Conservation (phyloP, 192 early-diverging fungal species). For the Umbelopsis isabellina region DNA sequence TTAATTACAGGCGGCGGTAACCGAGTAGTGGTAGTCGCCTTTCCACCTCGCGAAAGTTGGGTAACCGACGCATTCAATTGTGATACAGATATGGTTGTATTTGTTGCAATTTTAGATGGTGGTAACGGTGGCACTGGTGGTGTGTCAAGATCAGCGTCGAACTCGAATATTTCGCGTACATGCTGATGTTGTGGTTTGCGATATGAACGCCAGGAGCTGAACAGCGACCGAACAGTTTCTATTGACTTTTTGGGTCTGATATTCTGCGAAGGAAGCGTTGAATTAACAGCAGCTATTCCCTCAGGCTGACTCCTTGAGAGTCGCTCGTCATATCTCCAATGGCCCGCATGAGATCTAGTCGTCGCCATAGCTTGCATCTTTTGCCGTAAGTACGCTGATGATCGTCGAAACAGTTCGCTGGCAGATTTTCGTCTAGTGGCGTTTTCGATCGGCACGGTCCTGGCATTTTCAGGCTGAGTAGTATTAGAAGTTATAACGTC, state of each 20-base stretch:
- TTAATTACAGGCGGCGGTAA: constrained; percentile 33
- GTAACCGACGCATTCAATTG: constrained; percentile 13
- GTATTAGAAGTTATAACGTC: constrained; percentile 14
- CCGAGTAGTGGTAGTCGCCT: constrained; percentile 18
- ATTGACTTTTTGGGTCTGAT: constrained; percentile 14
- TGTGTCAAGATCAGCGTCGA: not conserved
- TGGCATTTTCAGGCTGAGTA: not conserved
- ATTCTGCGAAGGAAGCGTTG: not conserved
- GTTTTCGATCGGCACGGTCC: constrained; percentile 10
- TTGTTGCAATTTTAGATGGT: constrained; percentile 31
- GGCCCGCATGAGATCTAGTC: constrained; percentile 2
- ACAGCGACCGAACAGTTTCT: constrained; percentile 9
- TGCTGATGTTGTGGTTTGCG: constrained; percentile 19
- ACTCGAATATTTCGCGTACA: constrained; percentile 13
- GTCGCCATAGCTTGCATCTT: constrained; percentile 19
- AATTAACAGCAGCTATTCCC: constrained; percentile 1
- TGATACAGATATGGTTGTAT: constrained; percentile 35
- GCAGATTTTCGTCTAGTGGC: constrained; percentile 19
- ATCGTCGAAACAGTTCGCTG: constrained; percentile 22
- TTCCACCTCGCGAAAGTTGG: constrained; percentile 7
- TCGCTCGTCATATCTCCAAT: not conserved
- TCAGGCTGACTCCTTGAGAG: not conserved
- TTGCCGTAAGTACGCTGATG: constrained; percentile 26
- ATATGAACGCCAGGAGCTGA: constrained; percentile 18
- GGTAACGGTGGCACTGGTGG: constrained; percentile 15